Percentiles rank a stretch among this genome's conserved stretches.
Conservation (phyloP, 176 grass and related monocot genomes). For the Musa itinerans region DNA sequence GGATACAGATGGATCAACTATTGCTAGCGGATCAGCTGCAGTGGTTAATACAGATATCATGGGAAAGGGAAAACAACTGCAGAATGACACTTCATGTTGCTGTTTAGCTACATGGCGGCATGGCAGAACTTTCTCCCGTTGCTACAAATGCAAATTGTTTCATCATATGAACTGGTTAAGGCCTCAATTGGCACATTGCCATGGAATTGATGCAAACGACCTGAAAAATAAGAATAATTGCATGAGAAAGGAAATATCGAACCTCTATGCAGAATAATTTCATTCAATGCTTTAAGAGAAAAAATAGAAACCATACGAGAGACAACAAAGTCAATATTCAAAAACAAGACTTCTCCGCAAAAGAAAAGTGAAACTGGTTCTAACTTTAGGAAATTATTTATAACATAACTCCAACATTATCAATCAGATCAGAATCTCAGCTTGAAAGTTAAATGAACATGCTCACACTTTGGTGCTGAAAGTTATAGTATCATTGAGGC, state of each 20-base stretch:
- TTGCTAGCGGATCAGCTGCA: background rate
- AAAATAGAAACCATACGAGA: background rate
- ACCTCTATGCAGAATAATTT: too few relatives aligned
- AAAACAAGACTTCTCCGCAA: background rate
- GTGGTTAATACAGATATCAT: background rate
- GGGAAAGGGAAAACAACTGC: background rate
- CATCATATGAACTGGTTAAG: background rate
- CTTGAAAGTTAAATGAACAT: too few relatives aligned
- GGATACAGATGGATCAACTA: background rate
- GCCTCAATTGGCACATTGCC: background rate
- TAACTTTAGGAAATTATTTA: background rate
- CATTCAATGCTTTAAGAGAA: too few relatives aligned
- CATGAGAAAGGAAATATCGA: too few relatives aligned
- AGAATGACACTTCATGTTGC: too few relatives aligned
- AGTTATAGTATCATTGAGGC: too few relatives aligned
- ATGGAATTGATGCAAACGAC: background rate
- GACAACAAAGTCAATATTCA: background rate
- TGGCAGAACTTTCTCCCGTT: too few relatives aligned
- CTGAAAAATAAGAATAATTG: background rate
- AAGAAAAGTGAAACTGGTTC: background rate
- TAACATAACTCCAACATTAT: background rate
- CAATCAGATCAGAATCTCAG: too few relatives aligned
- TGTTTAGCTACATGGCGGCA: too few relatives aligned
- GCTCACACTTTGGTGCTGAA: too few relatives aligned
- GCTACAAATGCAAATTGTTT: background rate